Conservation (phyloP, 805 yeast genomes). For the Ogataea degrootiae region DNA sequence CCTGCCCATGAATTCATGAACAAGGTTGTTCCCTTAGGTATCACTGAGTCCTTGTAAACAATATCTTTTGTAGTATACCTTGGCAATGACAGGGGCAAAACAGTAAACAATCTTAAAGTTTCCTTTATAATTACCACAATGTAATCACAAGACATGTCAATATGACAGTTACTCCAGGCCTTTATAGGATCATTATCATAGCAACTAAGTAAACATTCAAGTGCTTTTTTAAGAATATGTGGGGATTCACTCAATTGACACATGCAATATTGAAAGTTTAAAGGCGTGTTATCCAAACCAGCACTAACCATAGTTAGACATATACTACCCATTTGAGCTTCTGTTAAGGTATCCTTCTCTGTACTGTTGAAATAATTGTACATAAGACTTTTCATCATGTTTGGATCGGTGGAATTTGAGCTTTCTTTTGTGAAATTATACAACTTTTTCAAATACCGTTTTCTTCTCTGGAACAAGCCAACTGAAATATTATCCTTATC, state of each 20-base stretch:
- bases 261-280: constrained; percentile 55
- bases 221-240: constrained; percentile 40
- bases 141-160: constrained; percentile 38
- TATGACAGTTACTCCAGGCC: constrained; percentile 24
- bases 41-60: constrained; percentile 31
- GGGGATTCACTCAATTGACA: constrained; percentile 50
- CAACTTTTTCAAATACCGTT: constrained; percentile 42
- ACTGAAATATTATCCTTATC: constrained; percentile 14
- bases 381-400: constrained; percentile 18
- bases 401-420: constrained; percentile 5
- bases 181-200: constrained; percentile 23
- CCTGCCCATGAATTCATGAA: constrained; percentile 69
- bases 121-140: constrained; percentile 58
- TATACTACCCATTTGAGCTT: constrained; percentile 48
- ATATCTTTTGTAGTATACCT: constrained; percentile 52
- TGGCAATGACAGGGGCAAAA: constrained; percentile 64
- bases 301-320: constrained; percentile 78
- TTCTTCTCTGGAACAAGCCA: constrained; percentile 39
- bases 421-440: constrained; percentile 24
- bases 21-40: constrained; percentile 54
- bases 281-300: constrained; percentile 68
- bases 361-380: constrained; percentile 22
- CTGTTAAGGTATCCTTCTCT: constrained; percentile 18
- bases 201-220: constrained; percentile 32
- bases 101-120: constrained; percentile 57